Evolutionary conservation across 345 rosid genomes (phyloP).

Genomic region (Bruguiera sexangula): DNA sequence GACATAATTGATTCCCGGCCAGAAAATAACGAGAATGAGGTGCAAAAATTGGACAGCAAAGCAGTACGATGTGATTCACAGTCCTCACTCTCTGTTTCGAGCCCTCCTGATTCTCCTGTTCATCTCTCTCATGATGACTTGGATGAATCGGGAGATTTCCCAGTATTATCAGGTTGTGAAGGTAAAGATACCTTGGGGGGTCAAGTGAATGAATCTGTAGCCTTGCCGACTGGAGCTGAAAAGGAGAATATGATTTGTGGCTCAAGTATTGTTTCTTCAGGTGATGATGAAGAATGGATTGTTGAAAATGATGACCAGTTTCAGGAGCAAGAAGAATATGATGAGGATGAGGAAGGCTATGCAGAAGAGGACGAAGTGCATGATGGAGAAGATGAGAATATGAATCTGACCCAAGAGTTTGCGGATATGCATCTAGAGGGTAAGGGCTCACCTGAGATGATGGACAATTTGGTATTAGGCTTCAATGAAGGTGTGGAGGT

Average conservation of each 20-base stretch:
- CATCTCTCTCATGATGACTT: conserved; percentile 92
- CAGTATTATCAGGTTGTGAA: conserved; percentile 41
- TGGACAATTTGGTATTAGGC: conserved; percentile 67
- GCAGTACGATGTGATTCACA: conserved; percentile 76
- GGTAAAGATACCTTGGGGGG: conserved; percentile 37
- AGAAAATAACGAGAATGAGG: conserved; percentile 35
- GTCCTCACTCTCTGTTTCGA: conserved; percentile 88
- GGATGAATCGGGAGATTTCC: conserved; percentile 78
- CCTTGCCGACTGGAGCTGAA: conserved; percentile 39
- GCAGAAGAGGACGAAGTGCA: conserved; percentile 78
- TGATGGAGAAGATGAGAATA: conserved; percentile 67
- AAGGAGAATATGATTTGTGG: conserved; percentile 45
- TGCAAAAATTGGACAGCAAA: conserved; percentile 40
- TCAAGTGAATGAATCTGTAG: conserved; percentile 35
- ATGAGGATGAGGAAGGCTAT: conserved; percentile 87
- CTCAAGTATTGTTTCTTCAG: conserved; percentile 51
- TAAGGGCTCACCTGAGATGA: conserved; percentile 43
- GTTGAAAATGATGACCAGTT: conserved; percentile 52
- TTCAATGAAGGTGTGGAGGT: conserved; percentile 91
- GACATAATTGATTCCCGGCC: conserved; percentile 30
- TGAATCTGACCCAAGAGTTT: conserved; percentile 48
- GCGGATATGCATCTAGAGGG: conserved; percentile 59
- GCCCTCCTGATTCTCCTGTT: conserved; percentile 88
- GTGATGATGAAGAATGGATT: conserved; percentile 90
- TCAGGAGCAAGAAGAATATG: conserved; percentile 94